Evolutionary conservation across 495 filamentous ascomycete genomes (phyloP), one percentile per base, ranked within the genome.

Genomic region (Thozetella sp.): DNA sequence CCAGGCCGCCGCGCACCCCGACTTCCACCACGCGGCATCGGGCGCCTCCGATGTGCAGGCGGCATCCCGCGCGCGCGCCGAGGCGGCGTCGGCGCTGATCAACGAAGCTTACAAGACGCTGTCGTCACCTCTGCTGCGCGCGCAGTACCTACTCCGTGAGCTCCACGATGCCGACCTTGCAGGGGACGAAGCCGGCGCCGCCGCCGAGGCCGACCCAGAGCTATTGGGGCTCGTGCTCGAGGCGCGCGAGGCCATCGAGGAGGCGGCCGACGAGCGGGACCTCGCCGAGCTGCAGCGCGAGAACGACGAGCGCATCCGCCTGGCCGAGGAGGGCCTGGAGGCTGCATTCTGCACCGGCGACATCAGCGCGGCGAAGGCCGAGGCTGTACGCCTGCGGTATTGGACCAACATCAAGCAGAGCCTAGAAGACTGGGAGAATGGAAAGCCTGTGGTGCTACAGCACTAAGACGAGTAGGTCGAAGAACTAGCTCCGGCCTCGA

Each of bases 91-190:
- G 2, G 85, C 92, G 10, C 81, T 83, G 20, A 91, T 98, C 72
- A 97, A 97, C 78, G 84, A 91, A 52, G 95, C 95, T 0, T 97
- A 96, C 81, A 87, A 84, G 60, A 96, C 92, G 9, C 84, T 99
- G 1, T 74, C 82, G 22, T 80, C 86, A 57, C 93, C 95, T 26
- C 80, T 99, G 1, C 74, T 80, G 25, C 83, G 95, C 10, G 92
- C 93, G 51, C 92, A 97, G 67, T 96, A 99, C 69, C 76, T 98
- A 3, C 80, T 97, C 0, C 76, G 75, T 10, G 70, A 77, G 53
- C 77, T 87, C 51, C 84, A 88, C 23, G 91, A 88, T 0, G 82
- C 93, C 12, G 90, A 97, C 61, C 83, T 96, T 0, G 88, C 85
- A 2, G 86, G 86, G 58, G 93, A 96, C 64, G 92, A 93, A 71